phyloP scores from a whole-genome alignment of 768 basidiomycete species.

The Termitomyces heimii region DNA sequence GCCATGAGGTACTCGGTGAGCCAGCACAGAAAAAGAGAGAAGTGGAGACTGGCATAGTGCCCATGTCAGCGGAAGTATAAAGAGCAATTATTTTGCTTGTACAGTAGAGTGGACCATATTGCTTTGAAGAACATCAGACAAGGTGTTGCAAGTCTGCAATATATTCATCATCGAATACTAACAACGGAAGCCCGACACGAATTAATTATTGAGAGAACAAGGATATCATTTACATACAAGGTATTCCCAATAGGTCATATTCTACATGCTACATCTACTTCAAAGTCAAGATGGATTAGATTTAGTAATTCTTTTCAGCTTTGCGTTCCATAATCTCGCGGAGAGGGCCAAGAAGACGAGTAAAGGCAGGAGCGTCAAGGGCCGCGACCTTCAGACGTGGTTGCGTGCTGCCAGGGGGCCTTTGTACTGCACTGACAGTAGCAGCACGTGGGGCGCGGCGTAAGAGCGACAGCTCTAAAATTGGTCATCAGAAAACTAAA shows the following conservation, averaged over 20 bases:
- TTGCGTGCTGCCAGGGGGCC: constrained; percentile 33
- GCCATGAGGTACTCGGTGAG: constrained; percentile 59
- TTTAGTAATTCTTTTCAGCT: constrained; percentile 64
- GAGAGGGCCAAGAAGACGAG: constrained; percentile 86
- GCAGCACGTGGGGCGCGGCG: constrained; percentile 89
- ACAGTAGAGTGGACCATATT: constrained; percentile 6
- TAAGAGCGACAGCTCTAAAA: constrained; percentile 82
- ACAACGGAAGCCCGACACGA: not conserved
- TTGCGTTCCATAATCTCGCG: constrained; percentile 91
- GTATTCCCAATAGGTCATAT: constrained; percentile 7
- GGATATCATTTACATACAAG: constrained; percentile 10
- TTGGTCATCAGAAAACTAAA: not conserved
- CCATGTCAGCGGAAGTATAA: constrained; percentile 45
- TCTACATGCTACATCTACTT: constrained; percentile 1
- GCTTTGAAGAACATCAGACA: not conserved
- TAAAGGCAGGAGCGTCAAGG: constrained; percentile 90
- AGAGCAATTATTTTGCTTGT: constrained; percentile 2
- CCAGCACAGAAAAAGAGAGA: constrained; percentile 23
- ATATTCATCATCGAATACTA: not conserved
- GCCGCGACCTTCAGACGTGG: constrained; percentile 89
- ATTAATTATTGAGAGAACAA: not conserved
- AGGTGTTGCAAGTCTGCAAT: not conserved
- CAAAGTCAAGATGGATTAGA: constrained; percentile 5
- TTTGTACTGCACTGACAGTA: constrained; percentile 80
- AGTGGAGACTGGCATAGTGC: constrained; percentile 30